These are phyloP conservation scores for Saccharomyces eubayanus DNA, from an alignment of 805 yeast genomes.

Conservation along the genomic window DNA sequence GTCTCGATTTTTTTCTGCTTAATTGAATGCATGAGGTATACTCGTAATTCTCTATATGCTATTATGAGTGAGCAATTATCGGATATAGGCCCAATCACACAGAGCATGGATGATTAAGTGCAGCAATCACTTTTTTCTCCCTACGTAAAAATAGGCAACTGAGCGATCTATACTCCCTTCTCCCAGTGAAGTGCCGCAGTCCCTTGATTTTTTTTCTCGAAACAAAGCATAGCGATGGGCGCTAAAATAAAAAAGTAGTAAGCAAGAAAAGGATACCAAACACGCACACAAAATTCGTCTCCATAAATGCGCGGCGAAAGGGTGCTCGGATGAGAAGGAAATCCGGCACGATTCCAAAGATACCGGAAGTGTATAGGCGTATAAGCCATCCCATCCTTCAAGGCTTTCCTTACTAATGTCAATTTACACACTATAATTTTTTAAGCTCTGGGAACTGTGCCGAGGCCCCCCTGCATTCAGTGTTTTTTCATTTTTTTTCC, in stretches of 20 bases:
- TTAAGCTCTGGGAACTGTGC: neutral
- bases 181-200: neutral
- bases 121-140: neutral
- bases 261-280: neutral
- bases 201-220: neutral
- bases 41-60: neutral
- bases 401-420: neutral
- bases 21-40: neutral
- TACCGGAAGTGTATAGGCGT: neutral
- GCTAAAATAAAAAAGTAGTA: neutral
- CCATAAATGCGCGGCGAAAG: neutral
- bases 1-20: neutral
- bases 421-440: neutral
- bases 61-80: neutral
- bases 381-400: neutral
- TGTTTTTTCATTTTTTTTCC: neutral
- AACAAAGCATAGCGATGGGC: neutral
- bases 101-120: neutral
- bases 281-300: neutral
- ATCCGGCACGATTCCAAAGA: neutral
- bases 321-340: neutral
- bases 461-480: neutral
- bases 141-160: neutral
- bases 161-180: neutral
- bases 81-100: neutral